These are phyloP conservation scores for Stephania yunnanensis DNA, from an alignment of 164 flowering plant genomes.

Conservation along the genomic window DNA sequence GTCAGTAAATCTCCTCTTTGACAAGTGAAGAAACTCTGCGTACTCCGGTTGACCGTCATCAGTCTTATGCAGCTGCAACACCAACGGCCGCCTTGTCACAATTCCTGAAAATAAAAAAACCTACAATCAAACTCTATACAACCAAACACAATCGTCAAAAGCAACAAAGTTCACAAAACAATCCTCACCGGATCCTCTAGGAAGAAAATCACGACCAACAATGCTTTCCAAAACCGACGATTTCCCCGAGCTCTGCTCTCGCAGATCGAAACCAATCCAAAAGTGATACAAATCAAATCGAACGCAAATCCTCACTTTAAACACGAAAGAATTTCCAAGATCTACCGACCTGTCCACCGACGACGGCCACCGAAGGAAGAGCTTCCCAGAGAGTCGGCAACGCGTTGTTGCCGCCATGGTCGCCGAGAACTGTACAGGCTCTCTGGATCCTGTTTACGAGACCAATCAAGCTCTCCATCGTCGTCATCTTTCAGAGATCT, in stretches of 20 bases:
- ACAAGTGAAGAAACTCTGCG: slow-evolving; percentile 70
- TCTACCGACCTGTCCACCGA: slow-evolving; percentile 58
- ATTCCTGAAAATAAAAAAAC: slow-evolving; percentile 40
- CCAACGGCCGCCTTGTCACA: slow-evolving; percentile 82
- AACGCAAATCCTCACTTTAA: neutral
- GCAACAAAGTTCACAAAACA: neutral
- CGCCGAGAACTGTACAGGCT: slow-evolving; percentile 83
- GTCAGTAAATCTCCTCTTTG: slow-evolving; percentile 48
- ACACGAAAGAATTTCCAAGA: neutral
- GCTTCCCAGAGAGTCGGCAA: slow-evolving; percentile 69
- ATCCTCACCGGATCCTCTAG: slow-evolving; percentile 68
- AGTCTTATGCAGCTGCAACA: slow-evolving; percentile 67
- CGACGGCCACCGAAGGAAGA: slow-evolving; percentile 71
- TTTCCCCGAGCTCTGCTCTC: slow-evolving; percentile 72
- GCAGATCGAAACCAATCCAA: slow-evolving; percentile 1
- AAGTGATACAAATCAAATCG: neutral
- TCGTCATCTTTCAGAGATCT: slow-evolving; percentile 34
- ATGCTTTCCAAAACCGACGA: slow-evolving; percentile 85
- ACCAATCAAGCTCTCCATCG: slow-evolving; percentile 94
- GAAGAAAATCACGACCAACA: slow-evolving; percentile 82
- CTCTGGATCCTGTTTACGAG: slow-evolving; percentile 78
- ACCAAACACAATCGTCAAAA: neutral
- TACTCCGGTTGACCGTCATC: slow-evolving; percentile 58
- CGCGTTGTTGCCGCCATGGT: slow-evolving; percentile 50
- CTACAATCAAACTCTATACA: neutral